Evolutionary conservation across 345 rosid species (phyloP), one percentile per base, ranked within the genome.

Genomic region (Nasturtium officinale): DNA sequence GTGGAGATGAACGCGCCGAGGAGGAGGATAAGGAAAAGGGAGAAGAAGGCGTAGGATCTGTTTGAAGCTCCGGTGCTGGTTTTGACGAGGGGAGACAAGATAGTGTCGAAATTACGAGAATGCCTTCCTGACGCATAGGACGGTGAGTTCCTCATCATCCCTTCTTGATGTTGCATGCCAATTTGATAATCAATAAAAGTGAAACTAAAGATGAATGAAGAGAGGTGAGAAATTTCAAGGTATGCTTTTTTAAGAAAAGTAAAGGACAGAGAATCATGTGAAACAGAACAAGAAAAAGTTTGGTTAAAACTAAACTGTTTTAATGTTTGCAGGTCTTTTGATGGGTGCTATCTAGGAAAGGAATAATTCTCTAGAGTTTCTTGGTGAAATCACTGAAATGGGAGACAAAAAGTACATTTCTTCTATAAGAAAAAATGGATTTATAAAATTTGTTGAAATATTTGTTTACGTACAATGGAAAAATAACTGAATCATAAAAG

Each of bases 1-100:
- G 96, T 82, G 85, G 87, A 67, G 42, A 84, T 29, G 25, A 85
- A 84, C 59, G 87, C 91, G 84, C 92, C 80, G 48, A 84, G 82
- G 42, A 90, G 65, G 74, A 93, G 82, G 77, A 89, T 59, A 55
- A 85, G 23, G 68, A 83, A 13, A 77, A 84, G 20, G 74, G 83
- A 61, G 62, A 82, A 33, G 50, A 81, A 47, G 35, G 76, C 83
- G 25, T 86, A 82, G 30, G 83, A 69, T 78, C 83, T 74, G 70
- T 26, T 69, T 3, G 79, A 76, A 63, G 76, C 65, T 15, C n/a
- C 53, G 2, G 87, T 76, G 2, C 85, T 65, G 13, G 84, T 65
- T 70, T 72, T 86, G 32, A 48, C 45, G 9, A 79, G 79, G n/a
- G 86, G 82, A 70, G 78, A 78, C 77, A 57, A 66, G n/a, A 78